phyloP scores from a whole-genome alignment of 441 rosid species.

The Cnidoscolus chayamansa region DNA sequence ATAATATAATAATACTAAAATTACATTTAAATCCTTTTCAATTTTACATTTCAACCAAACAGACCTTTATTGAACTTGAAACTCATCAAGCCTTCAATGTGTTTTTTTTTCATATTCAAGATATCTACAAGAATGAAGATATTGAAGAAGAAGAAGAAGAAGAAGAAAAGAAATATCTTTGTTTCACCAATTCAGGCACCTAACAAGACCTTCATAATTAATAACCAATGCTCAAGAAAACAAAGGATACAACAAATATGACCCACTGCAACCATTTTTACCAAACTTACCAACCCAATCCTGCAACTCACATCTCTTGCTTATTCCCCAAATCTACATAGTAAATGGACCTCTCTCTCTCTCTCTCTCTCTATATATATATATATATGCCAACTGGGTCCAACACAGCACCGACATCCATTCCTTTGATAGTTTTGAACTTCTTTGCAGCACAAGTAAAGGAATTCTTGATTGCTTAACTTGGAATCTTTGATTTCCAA shows the following conservation, averaged over 20 bases:
- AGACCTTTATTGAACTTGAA: no score
- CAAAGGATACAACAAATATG: slow-evolving; percentile 40
- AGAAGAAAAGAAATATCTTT: slow-evolving; percentile 20
- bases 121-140: no score
- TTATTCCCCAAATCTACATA: slow-evolving; percentile 53
- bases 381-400: slow-evolving; percentile 31
- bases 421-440: slow-evolving; percentile 14
- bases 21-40: no score
- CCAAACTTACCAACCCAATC: slow-evolving; percentile 57
- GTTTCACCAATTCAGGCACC: slow-evolving; percentile 25
- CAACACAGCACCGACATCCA: slow-evolving; percentile 13
- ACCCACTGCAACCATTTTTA: slow-evolving; percentile 33
- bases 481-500: slow-evolving; percentile 30
- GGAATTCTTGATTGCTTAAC: slow-evolving; percentile 22
- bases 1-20: no score
- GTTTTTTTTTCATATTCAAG: no score
- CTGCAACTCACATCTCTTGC: slow-evolving; percentile 39
- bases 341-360: slow-evolving; percentile 29
- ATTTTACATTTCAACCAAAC: no score
- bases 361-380: slow-evolving; percentile 26
- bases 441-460: slow-evolving; percentile 8
- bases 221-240: slow-evolving; percentile 34
- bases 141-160: not conserved
- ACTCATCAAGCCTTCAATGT: no score
- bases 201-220: slow-evolving; percentile 24